Evolutionary conservation across 352 stramenopile species (phyloP).

Genomic region (Pythium volutum): DNA sequence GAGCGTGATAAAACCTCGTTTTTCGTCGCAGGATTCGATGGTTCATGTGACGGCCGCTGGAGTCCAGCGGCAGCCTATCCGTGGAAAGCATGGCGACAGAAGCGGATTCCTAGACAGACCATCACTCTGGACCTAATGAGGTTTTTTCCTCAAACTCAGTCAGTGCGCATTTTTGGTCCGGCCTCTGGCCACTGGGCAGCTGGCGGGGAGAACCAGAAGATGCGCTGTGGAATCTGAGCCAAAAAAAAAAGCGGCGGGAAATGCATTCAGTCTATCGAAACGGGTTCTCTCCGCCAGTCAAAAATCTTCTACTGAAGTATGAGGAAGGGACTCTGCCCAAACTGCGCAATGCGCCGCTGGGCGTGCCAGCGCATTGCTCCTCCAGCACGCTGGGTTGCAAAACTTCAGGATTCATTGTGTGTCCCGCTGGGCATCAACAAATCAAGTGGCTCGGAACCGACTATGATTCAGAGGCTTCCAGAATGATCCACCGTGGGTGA

Average conservation of each 20-base stretch:
- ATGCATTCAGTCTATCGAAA: slow-evolving; percentile 13
- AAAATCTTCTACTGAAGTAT: background rate
- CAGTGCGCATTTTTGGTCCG: slow-evolving; percentile 7
- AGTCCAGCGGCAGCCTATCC: slow-evolving; percentile 2
- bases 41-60: slow-evolving; percentile 11
- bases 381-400: background rate
- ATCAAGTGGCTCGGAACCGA: too few relatives aligned
- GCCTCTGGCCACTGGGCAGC: slow-evolving; percentile 9
- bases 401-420: slow-evolving; percentile 3
- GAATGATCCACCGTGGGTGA: background rate
- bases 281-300: slow-evolving; percentile 1
- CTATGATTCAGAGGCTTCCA: background rate
- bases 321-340: background rate
- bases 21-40: background rate
- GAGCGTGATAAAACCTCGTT: slow-evolving; percentile 23
- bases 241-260: slow-evolving; percentile 11
- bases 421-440: too few relatives aligned
- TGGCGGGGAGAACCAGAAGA: slow-evolving; percentile 8
- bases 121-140: slow-evolving; percentile 16
- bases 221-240: slow-evolving; percentile 19
- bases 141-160: slow-evolving; percentile 22
- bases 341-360: background rate
- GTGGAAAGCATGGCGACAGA: background rate
- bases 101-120: slow-evolving; percentile 6
- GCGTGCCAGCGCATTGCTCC: too few relatives aligned